These are phyloP conservation scores for Hexamita inflata DNA, from an alignment of 208 protist genomes.

Conservation along the genomic window DNA sequence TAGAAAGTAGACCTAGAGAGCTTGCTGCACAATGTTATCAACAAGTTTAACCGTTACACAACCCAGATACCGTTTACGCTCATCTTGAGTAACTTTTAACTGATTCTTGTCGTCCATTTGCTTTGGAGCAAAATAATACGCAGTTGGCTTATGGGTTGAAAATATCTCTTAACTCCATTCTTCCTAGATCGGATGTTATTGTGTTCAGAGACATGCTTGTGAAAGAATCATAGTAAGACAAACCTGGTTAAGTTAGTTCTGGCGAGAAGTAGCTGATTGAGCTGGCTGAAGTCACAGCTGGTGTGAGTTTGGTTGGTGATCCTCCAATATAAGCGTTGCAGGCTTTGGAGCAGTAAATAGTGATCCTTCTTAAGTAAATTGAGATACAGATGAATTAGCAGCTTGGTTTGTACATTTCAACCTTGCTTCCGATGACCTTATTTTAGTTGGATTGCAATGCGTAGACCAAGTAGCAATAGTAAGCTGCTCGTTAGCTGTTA, in stretches of 20 bases:
- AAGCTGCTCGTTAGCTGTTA: not conserved
- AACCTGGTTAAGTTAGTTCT: not conserved
- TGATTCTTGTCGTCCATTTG: too few species aligned
- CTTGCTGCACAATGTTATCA: too few species aligned
- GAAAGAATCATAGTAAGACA: not conserved
- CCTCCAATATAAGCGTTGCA: not conserved
- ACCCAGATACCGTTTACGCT: too few species aligned
- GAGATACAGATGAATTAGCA: not conserved
- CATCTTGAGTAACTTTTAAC: too few species aligned
- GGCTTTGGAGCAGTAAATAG: slow-evolving; percentile 2
- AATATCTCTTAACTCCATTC: slow-evolving; percentile 16
- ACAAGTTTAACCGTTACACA: too few species aligned
- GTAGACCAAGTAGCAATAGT: not conserved
- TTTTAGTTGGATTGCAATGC: not conserved
- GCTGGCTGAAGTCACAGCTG: not conserved
- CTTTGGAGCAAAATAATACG: too few species aligned
- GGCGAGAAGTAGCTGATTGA: not conserved
- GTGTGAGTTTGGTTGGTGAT: slow-evolving; percentile 12
- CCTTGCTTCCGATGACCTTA: not conserved
- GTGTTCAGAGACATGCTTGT: slow-evolving; percentile 27
- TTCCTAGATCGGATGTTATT: slow-evolving; percentile 9
- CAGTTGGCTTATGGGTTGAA: slow-evolving; percentile 4
- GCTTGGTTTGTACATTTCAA: not conserved
- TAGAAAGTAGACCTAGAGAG: too few species aligned
- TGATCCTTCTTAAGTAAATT: not conserved